A percentile compares a stretch with the other conserved stretches of the same genome.
phyloP scores from a whole-genome alignment of 257 asterid genomes.

The Solanum chilense region DNA sequence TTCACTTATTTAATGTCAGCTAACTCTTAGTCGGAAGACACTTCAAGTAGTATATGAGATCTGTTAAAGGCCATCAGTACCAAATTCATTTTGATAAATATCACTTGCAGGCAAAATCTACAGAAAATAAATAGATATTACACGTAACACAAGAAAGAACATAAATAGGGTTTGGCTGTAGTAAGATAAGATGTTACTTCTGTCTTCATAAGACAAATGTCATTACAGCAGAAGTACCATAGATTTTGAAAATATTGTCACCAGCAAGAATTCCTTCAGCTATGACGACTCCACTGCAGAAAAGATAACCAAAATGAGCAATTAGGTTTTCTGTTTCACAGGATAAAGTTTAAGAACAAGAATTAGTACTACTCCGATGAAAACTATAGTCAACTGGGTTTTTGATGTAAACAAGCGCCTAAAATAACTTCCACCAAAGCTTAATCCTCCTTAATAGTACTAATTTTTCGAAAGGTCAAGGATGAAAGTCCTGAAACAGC shows the following conservation, averaged over 20 bases:
- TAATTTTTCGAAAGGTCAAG: neutral
- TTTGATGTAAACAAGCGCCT: neutral
- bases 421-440: neutral
- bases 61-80: neutral
- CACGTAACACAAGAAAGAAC: neutral
- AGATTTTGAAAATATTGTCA: slow-evolving; percentile 40
- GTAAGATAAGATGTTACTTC: neutral
- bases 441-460: neutral
- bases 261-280: slow-evolving; percentile 69
- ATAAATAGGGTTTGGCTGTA: neutral
- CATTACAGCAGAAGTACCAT: slow-evolving; percentile 37
- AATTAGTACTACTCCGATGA: neutral
- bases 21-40: neutral
- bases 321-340: neutral
- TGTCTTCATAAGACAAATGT: neutral
- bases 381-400: neutral
- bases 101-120: neutral
- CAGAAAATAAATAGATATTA: neutral
- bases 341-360: neutral
- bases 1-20: neutral
- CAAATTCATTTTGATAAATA: neutral
- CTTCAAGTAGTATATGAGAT: neutral
- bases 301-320: neutral
- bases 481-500: neutral
- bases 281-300: slow-evolving; percentile 89